Evolutionary conservation across 768 basidiomycete species (phyloP).

Genomic region (Podaxis rugospora): DNA sequence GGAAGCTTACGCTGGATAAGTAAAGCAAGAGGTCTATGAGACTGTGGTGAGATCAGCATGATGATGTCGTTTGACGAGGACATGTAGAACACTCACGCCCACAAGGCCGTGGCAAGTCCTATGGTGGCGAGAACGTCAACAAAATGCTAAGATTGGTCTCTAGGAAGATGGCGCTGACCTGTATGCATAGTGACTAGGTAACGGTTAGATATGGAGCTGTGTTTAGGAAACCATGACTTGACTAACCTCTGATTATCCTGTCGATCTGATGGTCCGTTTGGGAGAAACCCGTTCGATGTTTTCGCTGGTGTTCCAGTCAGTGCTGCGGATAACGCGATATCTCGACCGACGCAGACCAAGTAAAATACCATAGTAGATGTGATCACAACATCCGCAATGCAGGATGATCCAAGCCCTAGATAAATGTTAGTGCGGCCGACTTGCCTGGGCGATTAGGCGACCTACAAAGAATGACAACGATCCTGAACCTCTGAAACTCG

Average conservation of each 20-base stretch:
- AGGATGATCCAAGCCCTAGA: slow-evolving; percentile 12
- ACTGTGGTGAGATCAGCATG: neutral
- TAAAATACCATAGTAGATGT: slow-evolving; percentile 15
- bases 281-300: slow-evolving; percentile 19
- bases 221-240: neutral
- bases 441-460: neutral
- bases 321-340: neutral
- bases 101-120: slow-evolving; percentile 7
- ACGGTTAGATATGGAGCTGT: neutral
- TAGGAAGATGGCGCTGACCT: neutral
- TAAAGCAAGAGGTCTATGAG: slow-evolving; percentile 18
- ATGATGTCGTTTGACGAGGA: neutral
- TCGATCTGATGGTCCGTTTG: slow-evolving; percentile 20
- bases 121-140: neutral
- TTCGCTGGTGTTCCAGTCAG: slow-evolving; percentile 6
- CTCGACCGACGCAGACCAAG: neutral
- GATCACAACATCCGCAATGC: slow-evolving; percentile 15
- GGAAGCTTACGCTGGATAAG: slow-evolving; percentile 17
- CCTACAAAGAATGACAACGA: slow-evolving; percentile 11
- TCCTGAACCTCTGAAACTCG: slow-evolving; percentile 16
- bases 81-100: neutral
- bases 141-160: neutral
- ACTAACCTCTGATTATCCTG: slow-evolving; percentile 20
- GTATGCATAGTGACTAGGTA: slow-evolving; percentile 20
- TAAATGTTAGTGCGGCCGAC: neutral